These are phyloP conservation scores for Apiotrichum montevideense DNA, from an alignment of 1,284 basidiomycete genomes.

Conservation along the genomic window DNA sequence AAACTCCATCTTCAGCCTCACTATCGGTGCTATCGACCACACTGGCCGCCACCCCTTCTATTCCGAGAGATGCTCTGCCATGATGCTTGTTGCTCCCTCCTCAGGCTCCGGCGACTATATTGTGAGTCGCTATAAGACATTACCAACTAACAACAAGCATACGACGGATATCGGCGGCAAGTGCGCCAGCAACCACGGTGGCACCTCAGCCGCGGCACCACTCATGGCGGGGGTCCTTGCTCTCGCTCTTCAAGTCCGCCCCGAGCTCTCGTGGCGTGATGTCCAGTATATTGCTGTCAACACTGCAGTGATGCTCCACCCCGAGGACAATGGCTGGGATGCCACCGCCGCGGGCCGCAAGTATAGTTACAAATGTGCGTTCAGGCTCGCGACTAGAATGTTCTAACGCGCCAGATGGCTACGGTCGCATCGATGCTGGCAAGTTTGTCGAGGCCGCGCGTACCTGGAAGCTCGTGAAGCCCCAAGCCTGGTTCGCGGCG, in stretches of 20 bases:
- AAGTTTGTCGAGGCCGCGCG: constrained; percentile 74
- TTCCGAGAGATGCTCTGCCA: constrained; percentile 93
- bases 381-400: neutral
- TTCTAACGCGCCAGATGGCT: constrained; percentile 57
- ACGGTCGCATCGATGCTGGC: constrained; percentile 80
- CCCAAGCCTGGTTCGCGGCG: constrained; percentile 83
- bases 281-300: constrained; percentile 84
- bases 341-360: constrained; percentile 66
- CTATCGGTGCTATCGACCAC: constrained; percentile 87
- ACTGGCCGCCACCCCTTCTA: constrained; percentile 93
- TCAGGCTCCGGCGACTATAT: constrained; percentile 93
- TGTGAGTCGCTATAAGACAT: constrained; percentile 31
- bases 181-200: constrained; percentile 82
- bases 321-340: constrained; percentile 93
- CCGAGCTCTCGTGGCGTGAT: constrained; percentile 95
- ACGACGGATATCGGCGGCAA: constrained; percentile 76
- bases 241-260: constrained; percentile 73
- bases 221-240: constrained; percentile 89
- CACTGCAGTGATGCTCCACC: constrained; percentile 73
- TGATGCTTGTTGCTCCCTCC: constrained; percentile 92
- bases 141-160: constrained; percentile 53
- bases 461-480: constrained; percentile 81
- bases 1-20: constrained; percentile 94
- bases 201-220: constrained; percentile 95
- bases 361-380: constrained; percentile 83